Evolutionary conservation across 164 flowering plant species (phyloP).

Genomic region (Cinnamomum micranthum): DNA sequence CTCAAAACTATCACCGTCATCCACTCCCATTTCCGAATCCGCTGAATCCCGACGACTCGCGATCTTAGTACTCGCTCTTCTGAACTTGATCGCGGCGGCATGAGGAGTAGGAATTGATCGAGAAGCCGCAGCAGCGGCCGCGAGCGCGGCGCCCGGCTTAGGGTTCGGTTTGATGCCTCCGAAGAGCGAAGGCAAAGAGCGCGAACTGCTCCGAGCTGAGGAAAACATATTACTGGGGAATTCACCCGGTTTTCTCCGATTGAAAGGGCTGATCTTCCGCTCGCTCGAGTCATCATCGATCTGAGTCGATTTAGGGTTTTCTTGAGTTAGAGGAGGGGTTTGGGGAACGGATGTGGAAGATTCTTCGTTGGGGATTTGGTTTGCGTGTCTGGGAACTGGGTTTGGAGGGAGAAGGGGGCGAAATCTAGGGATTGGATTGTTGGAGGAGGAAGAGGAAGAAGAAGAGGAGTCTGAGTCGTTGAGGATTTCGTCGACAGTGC

Average conservation of each 20-base stretch:
- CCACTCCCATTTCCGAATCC: conserved; percentile 13
- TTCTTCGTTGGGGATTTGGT: conserved; percentile 9
- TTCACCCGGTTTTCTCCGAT: conserved; percentile 24
- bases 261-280: conserved; percentile 5
- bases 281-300: conserved; percentile 11
- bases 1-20: conserved; percentile 7
- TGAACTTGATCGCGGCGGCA: conserved; percentile 78
- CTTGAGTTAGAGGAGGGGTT: conserved; percentile 10
- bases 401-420: conserved; percentile 11
- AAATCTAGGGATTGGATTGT: conserved; percentile 3
- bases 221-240: conserved; percentile 22
- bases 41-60: neutral
- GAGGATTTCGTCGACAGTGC: conserved; percentile 77
- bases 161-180: conserved; percentile 56
- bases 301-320: conserved; percentile 9
- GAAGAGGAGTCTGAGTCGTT: conserved; percentile 63
- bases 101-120: conserved; percentile 68
- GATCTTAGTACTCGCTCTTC: conserved; percentile 38
- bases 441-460: conserved; percentile 33
- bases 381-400: conserved; percentile 4
- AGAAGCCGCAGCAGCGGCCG: conserved; percentile 95
- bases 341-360: conserved; percentile 16
- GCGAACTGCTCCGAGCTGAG: conserved; percentile 24
- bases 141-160: conserved; percentile 97
- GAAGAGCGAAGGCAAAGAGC: conserved; percentile 36